Percentiles rank a stretch among this genome's conserved stretches.
Evolutionary conservation across 179 eudicot species (phyloP).

Genomic region (Silene vulgaris): DNA sequence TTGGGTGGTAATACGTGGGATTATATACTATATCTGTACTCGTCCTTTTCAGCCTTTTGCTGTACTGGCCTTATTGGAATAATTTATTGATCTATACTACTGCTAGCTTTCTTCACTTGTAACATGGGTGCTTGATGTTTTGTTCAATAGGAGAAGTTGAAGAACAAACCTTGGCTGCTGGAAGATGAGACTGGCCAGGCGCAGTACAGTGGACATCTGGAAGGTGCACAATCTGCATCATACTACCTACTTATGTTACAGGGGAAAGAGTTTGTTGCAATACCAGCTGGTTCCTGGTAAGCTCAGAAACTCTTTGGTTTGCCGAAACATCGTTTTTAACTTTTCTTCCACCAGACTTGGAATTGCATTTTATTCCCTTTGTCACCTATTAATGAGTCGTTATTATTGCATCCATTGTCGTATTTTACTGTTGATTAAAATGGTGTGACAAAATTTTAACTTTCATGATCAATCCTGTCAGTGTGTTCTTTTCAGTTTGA

Average conservation of each 20-base stretch:
- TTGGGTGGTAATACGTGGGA: too few relatives aligned
- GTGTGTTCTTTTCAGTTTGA: neutral
- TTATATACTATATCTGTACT: too few relatives aligned
- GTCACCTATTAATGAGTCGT: neutral
- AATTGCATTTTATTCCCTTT: neutral
- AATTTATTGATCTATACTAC: too few relatives aligned
- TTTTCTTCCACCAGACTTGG: too few relatives aligned
- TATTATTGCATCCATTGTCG: neutral
- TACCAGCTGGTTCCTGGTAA: constrained; percentile 95
- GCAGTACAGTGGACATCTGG: constrained; percentile 78
- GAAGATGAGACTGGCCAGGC: constrained; percentile 91
- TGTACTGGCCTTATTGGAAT: too few relatives aligned
- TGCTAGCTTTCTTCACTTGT: neutral
- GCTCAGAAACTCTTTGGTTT: neutral
- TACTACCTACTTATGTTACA: constrained; percentile 84
- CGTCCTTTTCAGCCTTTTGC: too few relatives aligned
- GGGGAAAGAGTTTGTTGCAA: constrained; percentile 86
- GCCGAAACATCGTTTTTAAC: too few relatives aligned
- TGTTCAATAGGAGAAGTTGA: constrained; percentile 67
- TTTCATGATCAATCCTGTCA: neutral
- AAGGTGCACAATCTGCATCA: constrained; percentile 79
- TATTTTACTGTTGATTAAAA: neutral
- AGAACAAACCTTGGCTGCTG: constrained; percentile 92
- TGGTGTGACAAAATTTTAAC: neutral
- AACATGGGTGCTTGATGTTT: constrained; percentile 2